Evolutionary conservation across 2,329 filamentous ascomycete species (phyloP).

Genomic region (Simplicillium sp.): DNA sequence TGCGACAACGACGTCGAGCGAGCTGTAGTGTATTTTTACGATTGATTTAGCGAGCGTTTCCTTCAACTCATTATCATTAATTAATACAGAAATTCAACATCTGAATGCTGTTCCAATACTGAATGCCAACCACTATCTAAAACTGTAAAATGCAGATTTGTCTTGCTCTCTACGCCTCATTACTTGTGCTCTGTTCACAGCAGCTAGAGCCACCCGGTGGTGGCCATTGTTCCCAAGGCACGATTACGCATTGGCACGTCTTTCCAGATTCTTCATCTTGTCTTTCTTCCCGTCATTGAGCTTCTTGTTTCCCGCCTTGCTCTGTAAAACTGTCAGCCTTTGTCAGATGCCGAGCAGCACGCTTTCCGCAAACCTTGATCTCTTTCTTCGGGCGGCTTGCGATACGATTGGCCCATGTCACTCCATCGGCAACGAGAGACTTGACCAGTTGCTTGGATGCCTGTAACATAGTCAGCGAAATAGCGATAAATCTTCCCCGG

Average conservation of each 20-base stretch:
- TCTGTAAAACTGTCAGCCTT: slow-evolving; percentile 1
- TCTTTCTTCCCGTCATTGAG: slow-evolving; percentile 14
- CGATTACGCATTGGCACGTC: neutral
- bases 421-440: slow-evolving; percentile 13
- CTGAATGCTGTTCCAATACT: no score
- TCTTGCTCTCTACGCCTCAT: neutral
- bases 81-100: no score
- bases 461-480: slow-evolving; percentile 1
- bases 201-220: no score
- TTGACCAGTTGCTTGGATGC: slow-evolving; percentile 18
- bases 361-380: slow-evolving; percentile 9
- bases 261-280: no score
- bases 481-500: no score
- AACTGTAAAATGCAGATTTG: no score
- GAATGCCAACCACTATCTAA: no score
- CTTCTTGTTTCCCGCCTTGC: slow-evolving; percentile 14
- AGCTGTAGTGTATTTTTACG: slow-evolving; percentile 1
- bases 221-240: no score
- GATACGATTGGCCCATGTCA: slow-evolving; percentile 14
- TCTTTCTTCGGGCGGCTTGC: slow-evolving; percentile 16
- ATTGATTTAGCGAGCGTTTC: neutral
- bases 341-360: neutral
- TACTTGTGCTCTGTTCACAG: slow-evolving; percentile 6
- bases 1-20: neutral
- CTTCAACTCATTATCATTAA: neutral